Evolutionary conservation across 768 basidiomycete species (phyloP), one percentile per base, ranked within the genome.

Genomic region (Mycena crocata): DNA sequence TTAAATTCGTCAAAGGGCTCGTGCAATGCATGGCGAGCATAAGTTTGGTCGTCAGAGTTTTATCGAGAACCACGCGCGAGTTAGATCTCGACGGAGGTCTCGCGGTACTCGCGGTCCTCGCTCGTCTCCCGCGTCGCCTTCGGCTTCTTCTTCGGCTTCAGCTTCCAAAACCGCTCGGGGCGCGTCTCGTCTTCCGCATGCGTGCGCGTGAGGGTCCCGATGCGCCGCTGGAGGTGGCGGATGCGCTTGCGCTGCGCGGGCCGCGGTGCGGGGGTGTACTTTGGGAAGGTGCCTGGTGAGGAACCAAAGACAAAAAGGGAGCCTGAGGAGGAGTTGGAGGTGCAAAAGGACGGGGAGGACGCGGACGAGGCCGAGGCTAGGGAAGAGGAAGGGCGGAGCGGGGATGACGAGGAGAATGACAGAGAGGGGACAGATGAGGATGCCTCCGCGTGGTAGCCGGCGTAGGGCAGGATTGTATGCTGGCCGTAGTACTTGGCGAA

Each of bases 201-300:
- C 42, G 17, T n/a, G 23, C 64, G 69, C 44, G 51, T 70, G 35
- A 63, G 69, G 21, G 34, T 49, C n/a, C 69, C 67, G 35, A 80
- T 77, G 60, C 80, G 76, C 73, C 72, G 71, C 66, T 72, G 72
- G 9, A 77, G 55, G 44, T 76, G 75, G 39, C 73, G 73, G 23
- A 82, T 69, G 26, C 82, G 76, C 55, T 80, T 78, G 44, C 75
- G 76, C 60, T 81, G 77, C 48, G 77, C 76, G 44, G 75, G 75
- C 9, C 77, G 76, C n/a, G 85, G 85, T 9, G 82, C 81, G 31
- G 83, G 83, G 8, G 83, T 83, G 28, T 72, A 69, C n/a, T 74
- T 74, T n/a, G 79, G 79, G 52, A 75, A 75, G 32, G 64, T 70
- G 44, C 73, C 74, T 1, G 75, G n/a, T 14, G 67, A 52, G 15